Evolutionary conservation across 202 grass and related monocot species (phyloP), one percentile per base, ranked within the genome.

Genomic region (Panicum virgatum): DNA sequence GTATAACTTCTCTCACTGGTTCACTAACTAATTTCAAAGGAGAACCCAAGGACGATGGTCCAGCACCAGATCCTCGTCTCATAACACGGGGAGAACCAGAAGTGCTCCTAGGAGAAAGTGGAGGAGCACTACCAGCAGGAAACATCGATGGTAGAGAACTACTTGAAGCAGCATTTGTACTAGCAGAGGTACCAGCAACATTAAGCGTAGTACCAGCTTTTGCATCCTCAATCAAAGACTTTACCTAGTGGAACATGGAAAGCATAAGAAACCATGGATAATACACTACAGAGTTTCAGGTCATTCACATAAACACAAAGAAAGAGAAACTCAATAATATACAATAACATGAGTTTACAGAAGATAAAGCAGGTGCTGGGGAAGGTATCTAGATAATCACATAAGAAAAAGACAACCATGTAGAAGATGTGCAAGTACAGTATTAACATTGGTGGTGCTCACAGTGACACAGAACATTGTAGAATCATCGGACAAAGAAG

Each of bases 21-120:
- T 99, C 93, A 36, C 96, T 99, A 86, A 93, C 89, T 85, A 99
- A 71, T 92, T 99, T 99, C 77, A 99, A 84, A 85, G 93, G 93
- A 81, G 96, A 99, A 63, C 89, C 91, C 80, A 99, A 90, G 19
- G 92, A 85, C 37, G 96, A 96, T 50, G 89, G 83, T 65, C 89
- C 96, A 88, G 81, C 83, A 77, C 73, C 81, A 79, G 85, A 52
- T 56, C 80, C 86, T 78, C 96, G 90, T 20, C 91, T 89, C 58
- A 91, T 54, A 89, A 93, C 73, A 68, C 96, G 89, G 70, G 96
- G 96, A 61, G 96, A 99, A 54, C 96, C 91, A 84, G 93, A 82
- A 14, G 85, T 92, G 62, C 96, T 99, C 79, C 93, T 92, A 44
- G 96, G 96, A 67, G 96, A 99, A 77, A 99, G 96, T 61, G 96